These are phyloP conservation scores for Oryza rufipogon DNA, from an alignment of 176 grass and related monocot genomes.

Conservation along the genomic window DNA sequence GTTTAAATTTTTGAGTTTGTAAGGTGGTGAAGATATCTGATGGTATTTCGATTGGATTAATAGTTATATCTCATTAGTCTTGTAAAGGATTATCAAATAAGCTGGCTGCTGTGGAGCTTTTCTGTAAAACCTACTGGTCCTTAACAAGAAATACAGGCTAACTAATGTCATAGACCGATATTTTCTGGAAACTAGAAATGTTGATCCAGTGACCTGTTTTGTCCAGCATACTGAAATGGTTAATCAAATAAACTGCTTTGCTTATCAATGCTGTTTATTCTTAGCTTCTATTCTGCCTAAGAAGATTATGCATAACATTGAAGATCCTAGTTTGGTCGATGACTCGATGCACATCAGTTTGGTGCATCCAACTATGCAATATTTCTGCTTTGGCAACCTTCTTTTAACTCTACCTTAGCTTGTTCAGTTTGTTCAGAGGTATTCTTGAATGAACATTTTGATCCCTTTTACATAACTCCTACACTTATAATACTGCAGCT, in stretches of 20 bases:
- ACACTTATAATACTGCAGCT: background rate
- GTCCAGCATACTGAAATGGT: background rate
- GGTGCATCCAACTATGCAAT: background rate
- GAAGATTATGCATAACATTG: background rate
- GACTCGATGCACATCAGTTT: background rate
- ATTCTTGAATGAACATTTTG: background rate
- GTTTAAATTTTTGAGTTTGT: background rate
- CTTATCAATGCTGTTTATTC: background rate
- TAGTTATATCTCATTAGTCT: background rate
- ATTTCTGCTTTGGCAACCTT: background rate
- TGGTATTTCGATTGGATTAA: background rate
- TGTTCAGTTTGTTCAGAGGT: background rate
- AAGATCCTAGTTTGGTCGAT: background rate
- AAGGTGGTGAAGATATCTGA: background rate
- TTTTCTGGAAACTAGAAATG: background rate
- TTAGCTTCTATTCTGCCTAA: background rate
- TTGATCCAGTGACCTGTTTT: background rate
- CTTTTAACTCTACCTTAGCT: background rate
- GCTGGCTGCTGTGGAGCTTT: background rate
- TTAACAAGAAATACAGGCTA: slow-evolving; percentile 3
- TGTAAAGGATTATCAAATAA: background rate
- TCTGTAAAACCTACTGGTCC: background rate
- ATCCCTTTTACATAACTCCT: slow-evolving; percentile 1
- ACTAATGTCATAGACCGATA: background rate
- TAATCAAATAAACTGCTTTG: background rate